Percentiles rank a stretch among this genome's conserved stretches.
These are phyloP conservation scores for Suhomyces ambrosiae DNA, from an alignment of 1,139 yeast genomes.

Conservation along the genomic window DNA sequence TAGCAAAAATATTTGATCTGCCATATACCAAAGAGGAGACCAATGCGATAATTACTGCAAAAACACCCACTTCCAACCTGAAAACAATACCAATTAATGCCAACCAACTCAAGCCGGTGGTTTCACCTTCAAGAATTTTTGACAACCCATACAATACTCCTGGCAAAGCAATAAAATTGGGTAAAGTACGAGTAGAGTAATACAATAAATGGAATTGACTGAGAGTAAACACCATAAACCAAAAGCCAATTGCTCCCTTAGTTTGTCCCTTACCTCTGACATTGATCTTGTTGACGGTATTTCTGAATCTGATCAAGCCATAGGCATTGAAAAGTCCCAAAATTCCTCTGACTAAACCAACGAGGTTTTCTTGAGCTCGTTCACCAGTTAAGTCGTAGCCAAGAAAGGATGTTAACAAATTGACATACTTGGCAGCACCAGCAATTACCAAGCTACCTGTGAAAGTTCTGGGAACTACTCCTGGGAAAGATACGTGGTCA, in stretches of 20 bases:
- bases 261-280: constrained; percentile 15
- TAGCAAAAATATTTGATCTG: constrained; percentile 42
- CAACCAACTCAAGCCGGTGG: constrained; percentile 57
- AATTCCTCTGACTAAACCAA: constrained; percentile 51
- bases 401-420: constrained; percentile 21
- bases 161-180: constrained; percentile 85
- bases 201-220: constrained; percentile 79
- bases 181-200: constrained; percentile 80
- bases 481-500: constrained; percentile 83
- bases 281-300: constrained; percentile 30
- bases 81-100: constrained; percentile 69
- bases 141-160: constrained; percentile 60
- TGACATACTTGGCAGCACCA: constrained; percentile 34
- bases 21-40: constrained; percentile 47
- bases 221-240: constrained; percentile 60
- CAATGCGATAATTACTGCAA: constrained; percentile 50
- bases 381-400: constrained; percentile 23
- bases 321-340: constrained; percentile 54
- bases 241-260: constrained; percentile 42
- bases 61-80: constrained; percentile 69
- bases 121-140: constrained; percentile 52
- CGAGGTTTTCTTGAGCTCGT: constrained; percentile 45
- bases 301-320: constrained; percentile 30
- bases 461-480: constrained; percentile 87
- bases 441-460: constrained; percentile 69